A percentile compares a stretch with the other conserved stretches of the same genome.
These are phyloP conservation scores for Berberis thunbergii DNA, from an alignment of 164 flowering plant genomes.

Conservation along the genomic window DNA sequence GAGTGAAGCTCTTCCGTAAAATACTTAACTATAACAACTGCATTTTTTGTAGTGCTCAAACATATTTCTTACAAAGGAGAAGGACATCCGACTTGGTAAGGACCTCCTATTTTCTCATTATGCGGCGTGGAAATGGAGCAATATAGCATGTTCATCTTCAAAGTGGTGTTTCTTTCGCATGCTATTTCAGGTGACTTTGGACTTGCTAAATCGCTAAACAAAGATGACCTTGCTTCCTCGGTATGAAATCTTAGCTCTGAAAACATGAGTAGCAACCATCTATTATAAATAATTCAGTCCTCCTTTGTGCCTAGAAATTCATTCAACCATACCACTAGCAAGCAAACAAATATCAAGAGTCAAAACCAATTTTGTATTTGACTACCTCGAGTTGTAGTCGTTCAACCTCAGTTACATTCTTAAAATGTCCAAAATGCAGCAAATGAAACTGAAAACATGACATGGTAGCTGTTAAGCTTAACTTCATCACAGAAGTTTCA, in stretches of 20 bases:
- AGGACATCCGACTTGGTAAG: slow-evolving; percentile 84
- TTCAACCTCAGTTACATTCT: too few species aligned
- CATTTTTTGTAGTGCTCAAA: slow-evolving; percentile 66
- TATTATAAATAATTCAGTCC: too few species aligned
- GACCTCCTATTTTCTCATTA: neutral
- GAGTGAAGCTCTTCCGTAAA: neutral
- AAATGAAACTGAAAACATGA: too few species aligned
- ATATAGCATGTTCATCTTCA: neutral
- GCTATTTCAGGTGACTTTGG: slow-evolving; percentile 72
- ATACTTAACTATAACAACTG: neutral
- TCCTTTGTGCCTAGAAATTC: too few species aligned
- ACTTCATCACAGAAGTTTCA: too few species aligned
- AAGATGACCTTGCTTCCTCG: slow-evolving; percentile 74
- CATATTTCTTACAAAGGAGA: slow-evolving; percentile 86
- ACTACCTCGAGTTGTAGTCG: too few species aligned
- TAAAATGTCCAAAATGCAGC: too few species aligned
- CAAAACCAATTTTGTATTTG: too few species aligned
- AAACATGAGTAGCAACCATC: neutral
- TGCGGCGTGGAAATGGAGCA: neutral
- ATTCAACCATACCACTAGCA: too few species aligned
- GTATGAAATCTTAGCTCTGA: slow-evolving; percentile 26
- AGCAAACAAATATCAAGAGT: too few species aligned
- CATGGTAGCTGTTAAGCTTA: too few species aligned
- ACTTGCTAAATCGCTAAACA: slow-evolving; percentile 64
- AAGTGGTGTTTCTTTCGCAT: slow-evolving; percentile 10